These are phyloP conservation scores for Rostrohypoxylon terebratum DNA, from an alignment of 495 filamentous ascomycete species.

Conservation along the genomic window DNA sequence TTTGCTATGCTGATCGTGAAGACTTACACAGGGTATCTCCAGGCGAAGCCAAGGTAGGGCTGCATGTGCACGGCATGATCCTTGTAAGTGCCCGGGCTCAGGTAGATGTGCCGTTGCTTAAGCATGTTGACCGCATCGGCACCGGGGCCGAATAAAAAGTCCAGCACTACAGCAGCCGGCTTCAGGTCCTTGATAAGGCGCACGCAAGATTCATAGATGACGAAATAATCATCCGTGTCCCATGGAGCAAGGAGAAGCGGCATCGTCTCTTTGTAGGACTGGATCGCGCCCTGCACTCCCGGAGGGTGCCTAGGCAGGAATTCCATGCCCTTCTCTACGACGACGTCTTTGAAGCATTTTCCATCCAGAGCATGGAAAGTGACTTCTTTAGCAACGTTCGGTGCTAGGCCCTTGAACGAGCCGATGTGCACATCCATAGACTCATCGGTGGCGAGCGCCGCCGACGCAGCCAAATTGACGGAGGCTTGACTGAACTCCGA, in stretches of 20 bases:
- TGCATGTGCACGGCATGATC: conserved; percentile 15
- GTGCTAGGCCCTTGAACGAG: conserved; percentile 4
- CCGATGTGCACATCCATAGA: conserved; percentile 2
- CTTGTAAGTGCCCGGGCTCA: conserved; percentile 11
- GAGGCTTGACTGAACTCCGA: conserved; percentile 6
- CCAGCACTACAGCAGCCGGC: background rate
- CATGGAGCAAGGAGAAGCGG: conserved; percentile 4
- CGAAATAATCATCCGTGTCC: background rate
- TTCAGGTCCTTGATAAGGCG: conserved; percentile 5
- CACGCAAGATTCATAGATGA: conserved; percentile 7
- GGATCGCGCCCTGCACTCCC: background rate
- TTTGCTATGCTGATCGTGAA: background rate
- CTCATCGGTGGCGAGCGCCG: conserved; percentile 10
- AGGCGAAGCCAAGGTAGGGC: background rate
- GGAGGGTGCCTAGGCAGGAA: conserved; percentile 2
- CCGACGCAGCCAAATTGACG: conserved; percentile 2
- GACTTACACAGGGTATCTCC: conserved; percentile 10
- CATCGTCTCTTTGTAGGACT: conserved; percentile 12
- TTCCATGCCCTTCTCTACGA: background rate
- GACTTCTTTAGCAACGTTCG: background rate
- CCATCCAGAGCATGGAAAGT: conserved; percentile 4
- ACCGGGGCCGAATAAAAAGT: conserved; percentile 9
- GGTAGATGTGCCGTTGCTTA: conserved; percentile 6
- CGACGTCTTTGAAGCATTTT: conserved; percentile 9
- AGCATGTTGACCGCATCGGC: conserved; percentile 14